Evolutionary conservation across 2,329 filamentous ascomycete genomes (phyloP).

Genomic region (Ophiosphaerella narmari): DNA sequence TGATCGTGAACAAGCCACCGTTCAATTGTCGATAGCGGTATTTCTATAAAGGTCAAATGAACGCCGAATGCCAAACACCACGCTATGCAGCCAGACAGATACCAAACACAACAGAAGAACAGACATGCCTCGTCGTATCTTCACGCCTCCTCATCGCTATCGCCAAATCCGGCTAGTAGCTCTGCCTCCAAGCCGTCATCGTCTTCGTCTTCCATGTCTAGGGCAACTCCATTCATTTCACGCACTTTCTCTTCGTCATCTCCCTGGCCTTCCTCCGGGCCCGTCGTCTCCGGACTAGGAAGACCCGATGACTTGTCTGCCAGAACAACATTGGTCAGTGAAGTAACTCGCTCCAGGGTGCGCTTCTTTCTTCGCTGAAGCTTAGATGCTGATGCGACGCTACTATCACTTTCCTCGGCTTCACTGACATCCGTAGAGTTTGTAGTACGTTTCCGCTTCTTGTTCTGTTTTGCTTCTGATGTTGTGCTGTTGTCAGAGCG

Average conservation of each 20-base stretch:
- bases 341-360: conserved; percentile 53
- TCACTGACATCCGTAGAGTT: conserved; percentile 42
- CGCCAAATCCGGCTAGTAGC: conserved; percentile 48
- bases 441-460: conserved; percentile 44
- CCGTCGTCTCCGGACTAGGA: conserved; percentile 47
- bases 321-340: conserved; percentile 50
- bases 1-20: conserved; percentile 3
- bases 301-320: conserved; percentile 48
- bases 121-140: neutral
- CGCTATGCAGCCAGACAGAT: conserved; percentile 43
- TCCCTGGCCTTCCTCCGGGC: conserved; percentile 45
- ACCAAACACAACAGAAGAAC: conserved; percentile 8
- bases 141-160: conserved; percentile 26
- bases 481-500: conserved; percentile 35
- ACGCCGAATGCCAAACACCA: conserved; percentile 42
- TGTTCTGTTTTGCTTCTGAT: conserved; percentile 28
- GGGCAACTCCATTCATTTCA: conserved; percentile 33
- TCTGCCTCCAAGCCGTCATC: conserved; percentile 56
- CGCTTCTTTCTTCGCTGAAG: conserved; percentile 55
- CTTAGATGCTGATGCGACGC: conserved; percentile 42
- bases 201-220: conserved; percentile 55
- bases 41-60: conserved; percentile 13
- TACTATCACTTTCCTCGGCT: conserved; percentile 49
- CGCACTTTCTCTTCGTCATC: conserved; percentile 52
- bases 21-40: conserved; percentile 8